Conservation (phyloP, 345 rosid genomes). For the Hirschfeldia incana region DNA sequence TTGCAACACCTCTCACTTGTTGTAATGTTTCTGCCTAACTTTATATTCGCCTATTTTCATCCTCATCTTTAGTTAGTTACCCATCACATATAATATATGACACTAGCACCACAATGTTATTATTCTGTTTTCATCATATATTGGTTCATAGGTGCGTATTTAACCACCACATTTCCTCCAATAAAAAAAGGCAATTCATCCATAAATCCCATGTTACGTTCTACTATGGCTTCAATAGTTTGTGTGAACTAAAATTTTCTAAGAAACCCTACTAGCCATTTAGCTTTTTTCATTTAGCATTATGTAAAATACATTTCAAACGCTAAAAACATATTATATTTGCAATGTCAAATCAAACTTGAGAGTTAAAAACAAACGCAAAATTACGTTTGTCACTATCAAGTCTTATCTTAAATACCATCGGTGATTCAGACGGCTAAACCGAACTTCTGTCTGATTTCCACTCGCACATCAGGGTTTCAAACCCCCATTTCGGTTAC, state of each 20-base stretch:
- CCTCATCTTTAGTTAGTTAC: conserved; percentile 6
- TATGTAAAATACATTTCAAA: neutral
- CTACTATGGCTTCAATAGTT: neutral
- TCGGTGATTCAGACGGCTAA: neutral
- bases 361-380: neutral
- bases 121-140: neutral
- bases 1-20: conserved; percentile 8
- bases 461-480: neutral
- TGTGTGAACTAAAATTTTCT: neutral
- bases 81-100: conserved; percentile 9
- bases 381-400: neutral
- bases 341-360: neutral
- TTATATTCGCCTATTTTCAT: conserved; percentile 19
- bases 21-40: conserved; percentile 38
- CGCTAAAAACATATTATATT: neutral
- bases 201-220: neutral
- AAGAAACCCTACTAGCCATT: neutral
- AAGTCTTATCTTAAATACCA: neutral
- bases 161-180: conserved; percentile 3
- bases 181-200: neutral
- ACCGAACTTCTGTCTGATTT: neutral
- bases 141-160: neutral
- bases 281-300: neutral
- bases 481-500: neutral
- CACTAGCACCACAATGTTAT: neutral